phyloP scores from a whole-genome alignment of 2,329 filamentous ascomycete species.

The Apiospora hydei region DNA sequence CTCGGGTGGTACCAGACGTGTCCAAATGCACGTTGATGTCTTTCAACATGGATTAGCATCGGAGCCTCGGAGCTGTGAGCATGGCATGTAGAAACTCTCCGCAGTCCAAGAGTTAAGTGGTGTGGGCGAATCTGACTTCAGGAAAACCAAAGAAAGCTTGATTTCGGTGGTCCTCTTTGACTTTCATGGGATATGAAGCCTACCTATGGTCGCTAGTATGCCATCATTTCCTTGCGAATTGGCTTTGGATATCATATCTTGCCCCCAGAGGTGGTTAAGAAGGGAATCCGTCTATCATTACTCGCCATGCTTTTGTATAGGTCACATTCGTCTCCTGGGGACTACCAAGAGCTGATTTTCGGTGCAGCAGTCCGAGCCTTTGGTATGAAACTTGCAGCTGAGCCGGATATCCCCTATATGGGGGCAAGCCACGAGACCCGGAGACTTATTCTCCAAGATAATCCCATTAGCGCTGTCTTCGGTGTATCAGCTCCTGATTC shows the following conservation, averaged over 20 bases:
- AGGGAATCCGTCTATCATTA: not conserved
- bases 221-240: not conserved
- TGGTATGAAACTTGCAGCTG: constrained; percentile 16
- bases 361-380: not conserved
- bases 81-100: not conserved
- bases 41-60: constrained; percentile 4
- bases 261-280: not conserved
- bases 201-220: not conserved
- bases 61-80: not conserved
- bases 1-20: not conserved
- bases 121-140: not conserved
- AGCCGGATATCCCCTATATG: not conserved
- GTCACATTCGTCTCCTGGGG: not conserved
- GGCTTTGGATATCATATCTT: not conserved
- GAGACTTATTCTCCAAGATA: not conserved
- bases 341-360: not conserved
- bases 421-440: constrained; percentile 1
- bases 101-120: not conserved
- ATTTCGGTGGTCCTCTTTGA: not conserved
- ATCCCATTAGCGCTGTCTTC: not conserved
- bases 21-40: not conserved
- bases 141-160: not conserved
- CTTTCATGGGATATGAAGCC: not conserved
- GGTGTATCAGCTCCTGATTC: constrained; percentile 1
- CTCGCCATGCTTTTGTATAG: not conserved